A percentile compares a stretch with the other conserved stretches of the same genome.
phyloP scores from a whole-genome alignment of 2,329 filamentous ascomycete genomes.

The Xylariaceae sp. region DNA sequence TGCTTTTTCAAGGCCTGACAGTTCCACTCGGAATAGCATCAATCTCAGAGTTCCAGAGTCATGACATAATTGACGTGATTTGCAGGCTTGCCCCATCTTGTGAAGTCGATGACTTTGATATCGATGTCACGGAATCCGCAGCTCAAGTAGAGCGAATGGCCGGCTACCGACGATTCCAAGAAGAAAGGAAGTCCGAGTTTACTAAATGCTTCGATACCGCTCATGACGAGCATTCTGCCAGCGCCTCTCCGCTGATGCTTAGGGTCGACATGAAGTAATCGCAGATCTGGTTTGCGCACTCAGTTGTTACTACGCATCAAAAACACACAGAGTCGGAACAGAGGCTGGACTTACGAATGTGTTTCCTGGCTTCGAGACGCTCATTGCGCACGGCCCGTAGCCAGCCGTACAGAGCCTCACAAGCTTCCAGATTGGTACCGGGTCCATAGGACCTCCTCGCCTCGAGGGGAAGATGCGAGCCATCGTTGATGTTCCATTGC shows the following conservation, averaged over 20 bases:
- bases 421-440: slow-evolving; percentile 30
- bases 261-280: slow-evolving; percentile 36
- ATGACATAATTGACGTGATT: slow-evolving; percentile 12
- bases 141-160: slow-evolving; percentile 35
- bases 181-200: slow-evolving; percentile 32
- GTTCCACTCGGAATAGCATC: neutral
- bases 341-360: slow-evolving; percentile 27
- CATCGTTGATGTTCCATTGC: slow-evolving; percentile 29
- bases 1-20: no score
- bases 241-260: slow-evolving; percentile 37
- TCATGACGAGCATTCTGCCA: slow-evolving; percentile 34
- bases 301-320: neutral
- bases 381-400: slow-evolving; percentile 19
- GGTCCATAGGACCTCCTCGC: slow-evolving; percentile 20
- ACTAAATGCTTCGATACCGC: slow-evolving; percentile 35
- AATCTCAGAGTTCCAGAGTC: slow-evolving; percentile 5
- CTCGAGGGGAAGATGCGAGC: slow-evolving; percentile 8
- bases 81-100: slow-evolving; percentile 26
- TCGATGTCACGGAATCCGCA: slow-evolving; percentile 37
- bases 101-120: slow-evolving; percentile 24
- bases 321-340: neutral
- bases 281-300: slow-evolving; percentile 31
- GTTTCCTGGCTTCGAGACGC: slow-evolving; percentile 19
- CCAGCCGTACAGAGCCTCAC: slow-evolving; percentile 29
- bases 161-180: slow-evolving; percentile 35